phyloP scores from a whole-genome alignment of 1,139 yeast species.

The Suhomyces atakaporum region DNA sequence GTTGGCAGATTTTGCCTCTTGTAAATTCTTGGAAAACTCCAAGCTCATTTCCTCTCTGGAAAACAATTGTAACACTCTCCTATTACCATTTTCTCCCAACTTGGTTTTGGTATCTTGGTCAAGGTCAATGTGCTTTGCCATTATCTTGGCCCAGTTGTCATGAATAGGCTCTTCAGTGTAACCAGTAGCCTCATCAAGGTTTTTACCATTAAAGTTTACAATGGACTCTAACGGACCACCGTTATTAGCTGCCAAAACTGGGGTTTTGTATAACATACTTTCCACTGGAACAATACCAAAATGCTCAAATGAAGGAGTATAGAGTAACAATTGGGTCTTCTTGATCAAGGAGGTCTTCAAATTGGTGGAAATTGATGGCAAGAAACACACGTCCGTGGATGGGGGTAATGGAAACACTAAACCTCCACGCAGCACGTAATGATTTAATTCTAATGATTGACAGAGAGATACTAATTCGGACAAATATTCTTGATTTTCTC shows the following conservation, averaged over 20 bases:
- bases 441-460: conserved; percentile 44
- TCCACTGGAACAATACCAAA: conserved; percentile 98
- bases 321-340: conserved; percentile 62
- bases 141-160: conserved; percentile 62
- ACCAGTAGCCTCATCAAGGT: conserved; percentile 63
- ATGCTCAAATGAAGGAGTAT: conserved; percentile 92
- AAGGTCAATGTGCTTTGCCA: conserved; percentile 44
- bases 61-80: conserved; percentile 54
- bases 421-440: conserved; percentile 52
- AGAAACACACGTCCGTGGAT: conserved; percentile 60
- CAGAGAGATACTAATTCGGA: conserved; percentile 58
- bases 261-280: conserved; percentile 81
- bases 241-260: conserved; percentile 81
- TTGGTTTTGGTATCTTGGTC: conserved; percentile 27
- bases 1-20: conserved; percentile 5
- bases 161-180: conserved; percentile 62
- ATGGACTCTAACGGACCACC: conserved; percentile 96
- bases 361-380: conserved; percentile 74
- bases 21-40: conserved; percentile 39
- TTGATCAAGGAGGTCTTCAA: conserved; percentile 66
- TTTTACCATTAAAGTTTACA: conserved; percentile 41
- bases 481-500: conserved; percentile 76
- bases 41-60: conserved; percentile 65
- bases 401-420: conserved; percentile 36
- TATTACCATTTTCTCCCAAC: conserved; percentile 54